phyloP scores from a whole-genome alignment of 2,329 filamentous ascomycete genomes.

The Coniochaeta prunicola region DNA sequence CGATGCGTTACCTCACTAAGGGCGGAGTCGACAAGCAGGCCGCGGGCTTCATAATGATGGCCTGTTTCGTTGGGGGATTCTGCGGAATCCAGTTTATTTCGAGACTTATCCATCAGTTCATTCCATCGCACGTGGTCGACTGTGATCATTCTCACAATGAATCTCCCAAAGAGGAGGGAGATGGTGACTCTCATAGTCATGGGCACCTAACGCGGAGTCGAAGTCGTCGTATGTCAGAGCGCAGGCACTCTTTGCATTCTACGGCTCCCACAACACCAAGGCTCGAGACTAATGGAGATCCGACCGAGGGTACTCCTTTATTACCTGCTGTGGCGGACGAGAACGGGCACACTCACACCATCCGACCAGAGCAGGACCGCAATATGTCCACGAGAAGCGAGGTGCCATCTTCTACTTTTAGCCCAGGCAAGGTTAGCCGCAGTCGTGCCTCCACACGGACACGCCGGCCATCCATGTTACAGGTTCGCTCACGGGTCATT shows the following conservation, averaged over 20 bases:
- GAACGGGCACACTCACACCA: conserved; percentile 11
- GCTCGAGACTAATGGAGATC: conserved; percentile 9
- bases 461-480: conserved; percentile 45
- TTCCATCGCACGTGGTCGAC: conserved; percentile 74
- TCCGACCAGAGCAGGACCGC: neutral
- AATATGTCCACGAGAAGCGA: conserved; percentile 21
- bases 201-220: conserved; percentile 9
- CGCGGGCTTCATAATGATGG: conserved; percentile 64
- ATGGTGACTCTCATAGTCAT: conserved; percentile 17
- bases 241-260: conserved; percentile 8
- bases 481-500: conserved; percentile 49
- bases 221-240: conserved; percentile 8
- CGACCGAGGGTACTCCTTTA: conserved; percentile 42
- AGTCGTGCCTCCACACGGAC: conserved; percentile 21
- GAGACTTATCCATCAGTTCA: conserved; percentile 62
- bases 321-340: conserved; percentile 23
- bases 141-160: conserved; percentile 70
- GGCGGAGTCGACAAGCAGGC: conserved; percentile 58
- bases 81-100: conserved; percentile 70
- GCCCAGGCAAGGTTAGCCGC: conserved; percentile 11
- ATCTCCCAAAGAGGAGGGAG: conserved; percentile 23
- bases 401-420: conserved; percentile 13
- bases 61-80: conserved; percentile 64
- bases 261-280: conserved; percentile 5
- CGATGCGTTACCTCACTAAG: conserved; percentile 67